Evolutionary conservation across 345 rosid genomes (phyloP).

Genomic region (Punica granatum): DNA sequence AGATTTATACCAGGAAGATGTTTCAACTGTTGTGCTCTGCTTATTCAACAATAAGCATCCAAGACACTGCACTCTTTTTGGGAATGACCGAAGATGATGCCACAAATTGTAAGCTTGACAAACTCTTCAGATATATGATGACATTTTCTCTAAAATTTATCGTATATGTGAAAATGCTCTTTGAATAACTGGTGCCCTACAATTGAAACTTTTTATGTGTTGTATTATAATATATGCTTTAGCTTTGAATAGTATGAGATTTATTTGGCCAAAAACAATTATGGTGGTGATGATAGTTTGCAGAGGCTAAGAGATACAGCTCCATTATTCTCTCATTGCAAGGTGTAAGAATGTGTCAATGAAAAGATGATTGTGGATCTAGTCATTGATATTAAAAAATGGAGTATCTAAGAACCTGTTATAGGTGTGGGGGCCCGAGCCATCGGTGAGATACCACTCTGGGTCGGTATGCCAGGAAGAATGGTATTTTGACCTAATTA

Average conservation of each 20-base stretch:
- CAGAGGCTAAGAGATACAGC: not conserved
- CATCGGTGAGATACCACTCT: too few relatives aligned
- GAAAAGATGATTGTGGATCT: not conserved
- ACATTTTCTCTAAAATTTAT: not conserved
- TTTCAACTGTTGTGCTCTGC: constrained; percentile 74
- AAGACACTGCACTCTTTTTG: constrained; percentile 64
- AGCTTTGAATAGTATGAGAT: not conserved
- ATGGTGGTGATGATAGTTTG: not conserved
- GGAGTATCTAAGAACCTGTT: not conserved
- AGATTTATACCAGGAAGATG: constrained; percentile 69
- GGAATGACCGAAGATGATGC: constrained; percentile 89
- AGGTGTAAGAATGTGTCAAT: not conserved
- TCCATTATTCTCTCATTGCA: not conserved
- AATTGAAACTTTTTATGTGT: not conserved
- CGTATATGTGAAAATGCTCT: not conserved
- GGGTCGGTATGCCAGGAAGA: not conserved
- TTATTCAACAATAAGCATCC: constrained; percentile 68
- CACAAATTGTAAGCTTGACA: constrained; percentile 47
- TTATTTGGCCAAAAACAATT: not conserved
- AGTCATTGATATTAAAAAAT: not conserved
- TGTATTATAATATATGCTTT: not conserved
- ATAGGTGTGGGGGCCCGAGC: too few relatives aligned
- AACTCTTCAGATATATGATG: not conserved
- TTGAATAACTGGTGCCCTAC: not conserved
- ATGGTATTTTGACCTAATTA: not conserved